These are phyloP conservation scores for Fonsecaea erecta DNA, from an alignment of 2,329 filamentous ascomycete genomes.

Conservation along the genomic window DNA sequence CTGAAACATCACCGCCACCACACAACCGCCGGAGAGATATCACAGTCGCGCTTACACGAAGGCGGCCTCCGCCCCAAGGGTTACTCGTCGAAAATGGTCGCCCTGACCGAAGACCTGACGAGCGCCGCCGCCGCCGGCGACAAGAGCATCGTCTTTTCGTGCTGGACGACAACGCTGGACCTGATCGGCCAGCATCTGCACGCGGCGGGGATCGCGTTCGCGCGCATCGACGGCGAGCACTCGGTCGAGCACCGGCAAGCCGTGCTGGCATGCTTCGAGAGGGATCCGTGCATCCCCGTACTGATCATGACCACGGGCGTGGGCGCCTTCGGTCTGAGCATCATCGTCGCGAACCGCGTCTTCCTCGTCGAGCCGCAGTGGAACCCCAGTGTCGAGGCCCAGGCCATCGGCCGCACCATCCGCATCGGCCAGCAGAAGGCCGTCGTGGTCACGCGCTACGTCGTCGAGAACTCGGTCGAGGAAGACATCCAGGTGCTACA, in stretches of 20 bases:
- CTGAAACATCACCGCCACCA: neutral
- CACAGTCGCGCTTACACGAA: neutral
- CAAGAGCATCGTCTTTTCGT: conserved; percentile 54
- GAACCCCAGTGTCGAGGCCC: conserved; percentile 59
- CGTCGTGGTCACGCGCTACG: conserved; percentile 5
- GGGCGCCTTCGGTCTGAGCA: conserved; percentile 57
- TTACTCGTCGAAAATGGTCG: conserved; percentile 2
- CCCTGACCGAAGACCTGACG: neutral
- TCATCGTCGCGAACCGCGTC: conserved; percentile 54
- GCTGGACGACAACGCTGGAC: conserved; percentile 52
- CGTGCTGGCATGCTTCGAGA: conserved; percentile 48
- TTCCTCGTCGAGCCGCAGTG: conserved; percentile 61
- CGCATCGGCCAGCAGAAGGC: conserved; percentile 53
- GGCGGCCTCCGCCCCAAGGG: conserved; percentile 1
- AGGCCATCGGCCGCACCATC: conserved; percentile 57
- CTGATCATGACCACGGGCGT: conserved; percentile 61
- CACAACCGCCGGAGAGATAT: neutral
- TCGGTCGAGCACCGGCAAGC: conserved; percentile 45
- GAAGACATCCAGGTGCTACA: conserved; percentile 13
- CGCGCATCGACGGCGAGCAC: conserved; percentile 53
- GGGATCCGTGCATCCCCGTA: conserved; percentile 40
- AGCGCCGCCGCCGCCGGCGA: neutral
- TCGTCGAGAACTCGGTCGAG: conserved; percentile 14
- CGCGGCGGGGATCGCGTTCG: conserved; percentile 35
- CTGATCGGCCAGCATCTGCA: conserved; percentile 44